These are phyloP conservation scores for Gentiana dahurica DNA, from an alignment of 257 asterid genomes.

Conservation along the genomic window DNA sequence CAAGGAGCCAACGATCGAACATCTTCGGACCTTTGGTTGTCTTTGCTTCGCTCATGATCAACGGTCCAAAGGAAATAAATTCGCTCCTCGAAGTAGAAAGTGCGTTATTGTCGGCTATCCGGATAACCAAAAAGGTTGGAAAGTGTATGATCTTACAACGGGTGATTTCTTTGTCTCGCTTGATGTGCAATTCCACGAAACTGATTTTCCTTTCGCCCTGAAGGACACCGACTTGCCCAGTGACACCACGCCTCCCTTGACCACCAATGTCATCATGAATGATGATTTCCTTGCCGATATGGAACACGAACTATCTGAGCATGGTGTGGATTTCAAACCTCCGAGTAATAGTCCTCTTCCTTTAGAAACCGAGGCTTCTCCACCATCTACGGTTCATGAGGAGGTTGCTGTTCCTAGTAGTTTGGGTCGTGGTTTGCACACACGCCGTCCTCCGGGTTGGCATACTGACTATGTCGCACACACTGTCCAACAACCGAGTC, in stretches of 20 bases:
- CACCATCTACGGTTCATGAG: background rate
- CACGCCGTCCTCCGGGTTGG: background rate
- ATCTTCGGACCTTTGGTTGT: background rate
- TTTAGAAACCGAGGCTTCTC: background rate
- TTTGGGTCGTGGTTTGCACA: background rate
- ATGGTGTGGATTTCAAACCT: no score
- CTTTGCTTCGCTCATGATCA: background rate
- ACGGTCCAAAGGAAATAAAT: background rate
- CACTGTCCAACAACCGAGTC: background rate
- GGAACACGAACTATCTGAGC: no score
- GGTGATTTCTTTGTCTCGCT: background rate
- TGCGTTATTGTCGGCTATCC: conserved; percentile 3
- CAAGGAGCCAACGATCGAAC: background rate
- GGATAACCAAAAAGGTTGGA: background rate
- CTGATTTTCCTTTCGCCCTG: background rate
- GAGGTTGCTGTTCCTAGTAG: background rate
- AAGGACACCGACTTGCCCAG: background rate
- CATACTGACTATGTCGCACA: background rate
- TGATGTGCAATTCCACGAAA: background rate
- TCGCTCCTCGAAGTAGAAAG: background rate
- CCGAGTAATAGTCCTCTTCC: background rate
- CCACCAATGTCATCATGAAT: background rate
- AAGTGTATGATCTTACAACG: background rate
- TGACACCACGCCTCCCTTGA: background rate
- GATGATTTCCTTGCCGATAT: background rate